Percentiles rank a stretch among this genome's conserved stretches.
phyloP scores from a whole-genome alignment of 345 rosid species.

The Trapa bicornis region DNA sequence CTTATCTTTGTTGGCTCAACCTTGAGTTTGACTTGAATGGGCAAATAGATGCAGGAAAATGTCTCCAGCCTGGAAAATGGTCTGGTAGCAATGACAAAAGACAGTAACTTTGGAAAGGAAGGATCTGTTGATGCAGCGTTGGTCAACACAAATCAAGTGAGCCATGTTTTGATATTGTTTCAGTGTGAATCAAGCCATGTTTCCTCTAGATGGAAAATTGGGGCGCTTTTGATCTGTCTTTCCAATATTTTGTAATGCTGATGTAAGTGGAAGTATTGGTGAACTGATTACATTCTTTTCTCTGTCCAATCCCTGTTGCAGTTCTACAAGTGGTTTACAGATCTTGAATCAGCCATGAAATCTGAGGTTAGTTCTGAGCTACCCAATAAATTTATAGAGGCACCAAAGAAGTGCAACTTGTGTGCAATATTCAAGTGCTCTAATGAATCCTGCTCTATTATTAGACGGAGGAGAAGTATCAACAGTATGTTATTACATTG shows the following conservation, averaged over 20 bases:
- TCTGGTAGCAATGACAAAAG: conserved; percentile 38
- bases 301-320: conserved; percentile 13
- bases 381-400: background rate
- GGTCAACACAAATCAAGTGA: conserved; percentile 76
- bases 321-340: conserved; percentile 97
- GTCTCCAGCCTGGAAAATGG: conserved; percentile 45
- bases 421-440: background rate
- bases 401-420: background rate
- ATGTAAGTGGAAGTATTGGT: background rate
- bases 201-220: background rate
- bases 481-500: conserved; percentile 68
- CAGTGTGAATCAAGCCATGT: background rate
- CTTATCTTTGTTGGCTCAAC: background rate
- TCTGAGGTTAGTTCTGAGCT: conserved; percentile 66
- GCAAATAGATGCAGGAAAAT: conserved; percentile 51
- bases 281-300: background rate
- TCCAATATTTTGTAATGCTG: background rate
- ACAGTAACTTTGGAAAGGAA: conserved; percentile 34
- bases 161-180: background rate
- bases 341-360: conserved; percentile 96
- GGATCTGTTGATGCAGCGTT: conserved; percentile 65
- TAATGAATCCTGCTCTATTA: conserved; percentile 10
- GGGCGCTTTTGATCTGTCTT: background rate
- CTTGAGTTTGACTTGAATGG: background rate
- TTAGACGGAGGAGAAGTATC: conserved; percentile 93